Percentiles rank a stretch among this genome's conserved stretches.
phyloP scores from a whole-genome alignment of 805 yeast genomes.

The Sugiyamaella chiloensis region DNA sequence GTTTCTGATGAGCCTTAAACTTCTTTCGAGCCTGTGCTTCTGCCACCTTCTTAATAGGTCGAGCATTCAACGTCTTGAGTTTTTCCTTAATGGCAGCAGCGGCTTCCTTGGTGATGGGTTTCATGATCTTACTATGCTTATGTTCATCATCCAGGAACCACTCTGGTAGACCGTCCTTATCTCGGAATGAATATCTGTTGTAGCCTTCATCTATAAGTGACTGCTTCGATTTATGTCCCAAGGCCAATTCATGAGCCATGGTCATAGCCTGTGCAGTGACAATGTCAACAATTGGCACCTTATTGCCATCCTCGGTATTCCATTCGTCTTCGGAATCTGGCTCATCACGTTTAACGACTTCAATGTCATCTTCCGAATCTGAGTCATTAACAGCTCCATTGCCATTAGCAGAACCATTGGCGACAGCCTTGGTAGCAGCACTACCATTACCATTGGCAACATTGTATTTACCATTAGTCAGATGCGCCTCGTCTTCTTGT shows the following conservation, averaged over 20 bases:
- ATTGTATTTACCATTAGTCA: conserved; percentile 12
- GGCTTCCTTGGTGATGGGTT: conserved; percentile 95
- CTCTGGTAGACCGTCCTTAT: conserved; percentile 85
- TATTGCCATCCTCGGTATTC: conserved; percentile 30
- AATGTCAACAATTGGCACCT: conserved; percentile 57
- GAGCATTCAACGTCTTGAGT: conserved; percentile 79
- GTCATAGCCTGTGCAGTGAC: conserved; percentile 98
- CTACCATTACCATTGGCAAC: conserved; percentile 23
- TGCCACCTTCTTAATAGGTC: conserved; percentile 97
- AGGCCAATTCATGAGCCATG: conserved; percentile 89
- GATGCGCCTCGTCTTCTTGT: not conserved
- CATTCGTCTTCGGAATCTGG: conserved; percentile 33
- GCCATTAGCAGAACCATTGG: conserved; percentile 20
- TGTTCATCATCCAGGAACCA: conserved; percentile 96
- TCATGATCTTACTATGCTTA: conserved; percentile 73
- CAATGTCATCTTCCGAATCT: conserved; percentile 31
- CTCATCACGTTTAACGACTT: conserved; percentile 34
- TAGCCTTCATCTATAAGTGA: conserved; percentile 91
- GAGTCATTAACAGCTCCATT: conserved; percentile 18
- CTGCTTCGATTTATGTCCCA: conserved; percentile 80
- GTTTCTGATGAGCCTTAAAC: conserved; percentile 81
- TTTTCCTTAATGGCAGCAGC: conserved; percentile 73
- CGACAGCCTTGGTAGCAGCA: conserved; percentile 18
- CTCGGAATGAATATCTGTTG: conserved; percentile 89
- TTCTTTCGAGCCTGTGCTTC: conserved; percentile 97